These are phyloP conservation scores for Aspergillus conjunctus DNA, from an alignment of 495 filamentous ascomycete species.

Conservation along the genomic window DNA sequence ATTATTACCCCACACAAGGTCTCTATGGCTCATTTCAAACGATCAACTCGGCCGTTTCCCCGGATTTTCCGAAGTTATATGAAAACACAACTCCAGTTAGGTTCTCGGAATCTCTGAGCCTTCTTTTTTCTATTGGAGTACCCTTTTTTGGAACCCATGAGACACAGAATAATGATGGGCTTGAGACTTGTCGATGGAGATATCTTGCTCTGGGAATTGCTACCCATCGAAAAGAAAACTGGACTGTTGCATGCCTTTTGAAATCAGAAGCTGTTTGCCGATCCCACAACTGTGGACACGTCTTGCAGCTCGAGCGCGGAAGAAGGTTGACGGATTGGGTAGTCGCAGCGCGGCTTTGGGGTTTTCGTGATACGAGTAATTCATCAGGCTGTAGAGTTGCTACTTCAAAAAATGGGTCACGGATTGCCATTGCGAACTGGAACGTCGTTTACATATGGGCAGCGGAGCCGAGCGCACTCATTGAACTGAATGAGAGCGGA, in stretches of 20 bases:
- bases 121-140: conserved; percentile 45
- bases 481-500: conserved; percentile 27
- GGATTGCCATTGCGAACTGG: conserved; percentile 51
- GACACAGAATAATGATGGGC: conserved; percentile 10
- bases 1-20: conserved; percentile 32
- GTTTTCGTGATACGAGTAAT: conserved; percentile 37
- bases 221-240: conserved; percentile 40
- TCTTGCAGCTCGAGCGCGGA: conserved; percentile 45
- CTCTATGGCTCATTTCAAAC: conserved; percentile 36
- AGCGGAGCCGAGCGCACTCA: conserved; percentile 41
- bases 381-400: conserved; percentile 48
- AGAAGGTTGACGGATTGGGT: conserved; percentile 41
- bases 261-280: conserved; percentile 33
- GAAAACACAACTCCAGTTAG: conserved; percentile 35
- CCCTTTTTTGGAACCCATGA: conserved; percentile 47
- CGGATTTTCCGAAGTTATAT: conserved; percentile 24
- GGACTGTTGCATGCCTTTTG: conserved; percentile 47
- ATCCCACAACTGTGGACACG: conserved; percentile 37
- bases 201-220: conserved; percentile 47
- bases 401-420: conserved; percentile 39
- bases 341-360: conserved; percentile 45
- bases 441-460: conserved; percentile 50
- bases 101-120: conserved; percentile 30
- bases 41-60: conserved; percentile 19
- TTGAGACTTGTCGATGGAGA: conserved; percentile 38